Percentiles rank a stretch among this genome's conserved stretches.
Conservation (phyloP, 768 basidiomycete species). For the Boletus coccyginus region DNA sequence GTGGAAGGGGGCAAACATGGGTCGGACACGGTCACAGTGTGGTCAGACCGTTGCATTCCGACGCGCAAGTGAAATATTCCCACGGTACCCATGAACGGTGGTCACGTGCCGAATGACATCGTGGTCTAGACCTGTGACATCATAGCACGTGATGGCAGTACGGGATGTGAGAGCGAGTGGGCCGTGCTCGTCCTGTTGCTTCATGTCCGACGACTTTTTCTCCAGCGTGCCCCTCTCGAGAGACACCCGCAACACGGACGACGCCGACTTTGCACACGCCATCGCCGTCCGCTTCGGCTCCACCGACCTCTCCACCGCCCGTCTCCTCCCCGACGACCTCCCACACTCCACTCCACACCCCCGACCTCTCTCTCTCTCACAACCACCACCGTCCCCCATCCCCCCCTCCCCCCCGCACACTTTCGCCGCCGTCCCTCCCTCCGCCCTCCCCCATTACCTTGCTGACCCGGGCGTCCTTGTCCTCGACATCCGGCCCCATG, state of each 20-base stretch:
- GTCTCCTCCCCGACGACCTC: conserved; percentile 29
- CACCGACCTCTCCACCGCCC: conserved; percentile 37
- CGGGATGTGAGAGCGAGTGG: neutral
- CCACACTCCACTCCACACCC: conserved; percentile 7
- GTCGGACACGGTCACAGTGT: no score
- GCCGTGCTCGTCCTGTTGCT: neutral
- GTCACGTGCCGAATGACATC: conserved; percentile 26
- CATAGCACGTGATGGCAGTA: conserved; percentile 28
- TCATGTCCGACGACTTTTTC: conserved; percentile 43
- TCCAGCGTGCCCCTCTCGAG: conserved; percentile 26
- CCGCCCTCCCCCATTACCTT: conserved; percentile 31
- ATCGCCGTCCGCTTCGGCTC: conserved; percentile 46
- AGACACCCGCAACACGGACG: conserved; percentile 24
- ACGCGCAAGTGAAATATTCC: conserved; percentile 8
- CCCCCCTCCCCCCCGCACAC: conserved; percentile 6
- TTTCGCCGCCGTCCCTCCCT: conserved; percentile 27
- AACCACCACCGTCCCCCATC: neutral
- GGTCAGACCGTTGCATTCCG: conserved; percentile 22
- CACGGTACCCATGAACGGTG: neutral
- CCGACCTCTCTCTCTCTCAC: neutral
- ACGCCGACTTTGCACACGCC: conserved; percentile 50
- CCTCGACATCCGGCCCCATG: conserved; percentile 87
- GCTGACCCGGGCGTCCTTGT: conserved; percentile 50
- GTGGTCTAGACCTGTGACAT: conserved; percentile 30
- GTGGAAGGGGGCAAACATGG: no score